Evolutionary conservation across 805 yeast genomes (phyloP).

Genomic region (Sugiyamaella floridensis): DNA sequence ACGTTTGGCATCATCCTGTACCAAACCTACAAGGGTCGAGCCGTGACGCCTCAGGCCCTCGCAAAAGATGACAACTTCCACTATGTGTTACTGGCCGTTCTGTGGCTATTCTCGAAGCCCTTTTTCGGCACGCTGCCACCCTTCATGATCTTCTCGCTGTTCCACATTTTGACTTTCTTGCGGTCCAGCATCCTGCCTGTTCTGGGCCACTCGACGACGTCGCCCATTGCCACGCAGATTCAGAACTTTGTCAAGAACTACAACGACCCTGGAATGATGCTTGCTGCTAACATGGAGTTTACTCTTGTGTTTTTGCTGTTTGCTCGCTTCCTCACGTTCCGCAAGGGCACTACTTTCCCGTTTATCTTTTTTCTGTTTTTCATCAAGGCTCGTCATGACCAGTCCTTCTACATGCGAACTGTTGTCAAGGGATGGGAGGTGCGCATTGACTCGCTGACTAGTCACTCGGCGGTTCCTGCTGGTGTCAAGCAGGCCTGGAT

Average conservation of each 20-base stretch:
- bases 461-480: slow-evolving; percentile 49
- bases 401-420: slow-evolving; percentile 62
- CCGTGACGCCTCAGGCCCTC: slow-evolving; percentile 27
- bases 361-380: slow-evolving; percentile 48
- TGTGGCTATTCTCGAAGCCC: slow-evolving; percentile 54
- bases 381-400: slow-evolving; percentile 71
- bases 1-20: slow-evolving; percentile 72
- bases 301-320: slow-evolving; percentile 33
- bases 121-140: slow-evolving; percentile 62
- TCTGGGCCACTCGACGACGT: slow-evolving; percentile 33
- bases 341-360: slow-evolving; percentile 52
- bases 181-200: slow-evolving; percentile 63
- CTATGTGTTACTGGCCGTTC: slow-evolving; percentile 53
- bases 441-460: slow-evolving; percentile 50
- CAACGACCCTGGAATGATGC: slow-evolving; percentile 52
- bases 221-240: slow-evolving; percentile 30
- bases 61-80: slow-evolving; percentile 64
- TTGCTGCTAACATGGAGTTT: slow-evolving; percentile 57
- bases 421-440: slow-evolving; percentile 66
- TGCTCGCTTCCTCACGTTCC: slow-evolving; percentile 40
- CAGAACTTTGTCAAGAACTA: slow-evolving; percentile 43
- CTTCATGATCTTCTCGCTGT: slow-evolving; percentile 66
- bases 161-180: slow-evolving; percentile 72
- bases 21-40: slow-evolving; percentile 41
- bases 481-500: slow-evolving; percentile 45